Evolutionary conservation across 208 protist genomes (phyloP).

Genomic region (Wallacemonas rigidus): DNA sequence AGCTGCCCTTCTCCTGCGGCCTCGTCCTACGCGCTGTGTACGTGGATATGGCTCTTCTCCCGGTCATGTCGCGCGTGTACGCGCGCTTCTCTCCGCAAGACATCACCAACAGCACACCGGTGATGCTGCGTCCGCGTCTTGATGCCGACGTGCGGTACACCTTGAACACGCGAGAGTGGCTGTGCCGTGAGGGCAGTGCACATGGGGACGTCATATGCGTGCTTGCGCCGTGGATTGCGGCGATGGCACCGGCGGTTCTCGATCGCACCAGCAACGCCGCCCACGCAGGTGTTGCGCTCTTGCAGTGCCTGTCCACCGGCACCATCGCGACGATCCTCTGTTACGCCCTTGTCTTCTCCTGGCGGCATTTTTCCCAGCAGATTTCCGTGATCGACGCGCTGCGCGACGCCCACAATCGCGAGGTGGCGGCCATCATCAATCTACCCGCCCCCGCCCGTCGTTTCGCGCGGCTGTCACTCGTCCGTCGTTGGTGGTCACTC

Average conservation of each 20-base stretch:
- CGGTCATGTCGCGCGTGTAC: neutral
- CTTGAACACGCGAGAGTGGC: neutral
- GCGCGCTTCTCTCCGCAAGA: neutral
- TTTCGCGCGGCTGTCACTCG: neutral
- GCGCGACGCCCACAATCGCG: neutral
- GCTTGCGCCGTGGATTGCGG: neutral
- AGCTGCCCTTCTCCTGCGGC: neutral
- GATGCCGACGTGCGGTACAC: neutral
- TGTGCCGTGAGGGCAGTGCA: neutral
- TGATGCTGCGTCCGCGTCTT: neutral
- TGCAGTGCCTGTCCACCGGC: neutral
- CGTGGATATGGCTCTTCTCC: neutral
- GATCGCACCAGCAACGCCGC: neutral
- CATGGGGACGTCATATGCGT: neutral
- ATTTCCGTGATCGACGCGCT: too few species aligned
- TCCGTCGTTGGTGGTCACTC: neutral
- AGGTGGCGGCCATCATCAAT: neutral
- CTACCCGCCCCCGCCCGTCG: slow-evolving; percentile 1
- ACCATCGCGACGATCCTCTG: neutral
- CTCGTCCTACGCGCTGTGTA: neutral
- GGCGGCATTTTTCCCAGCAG: neutral
- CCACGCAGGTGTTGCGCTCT: neutral
- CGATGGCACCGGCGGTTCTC: neutral
- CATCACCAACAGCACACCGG: neutral
- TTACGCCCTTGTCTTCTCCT: neutral